A percentile compares a stretch with the other conserved stretches of the same genome.
Conservation (phyloP, 148 eudicot species). For the Amaranthus palmeri region DNA sequence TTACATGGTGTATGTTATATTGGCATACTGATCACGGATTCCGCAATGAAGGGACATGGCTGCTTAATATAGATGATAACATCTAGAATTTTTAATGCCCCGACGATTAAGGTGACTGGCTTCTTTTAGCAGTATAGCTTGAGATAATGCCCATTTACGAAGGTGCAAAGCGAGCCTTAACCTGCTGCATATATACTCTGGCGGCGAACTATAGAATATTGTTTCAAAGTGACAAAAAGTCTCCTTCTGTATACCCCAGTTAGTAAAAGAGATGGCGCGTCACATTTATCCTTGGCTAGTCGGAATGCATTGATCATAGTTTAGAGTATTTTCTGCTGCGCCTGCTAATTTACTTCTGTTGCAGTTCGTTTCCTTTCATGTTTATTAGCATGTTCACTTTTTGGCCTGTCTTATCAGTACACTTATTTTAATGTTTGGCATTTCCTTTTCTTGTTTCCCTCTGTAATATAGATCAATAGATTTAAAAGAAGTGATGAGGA, state of each 20-base stretch:
- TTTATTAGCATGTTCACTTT: not conserved
- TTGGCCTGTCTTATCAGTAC: not conserved
- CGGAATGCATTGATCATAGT: not conserved
- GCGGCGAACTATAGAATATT: not conserved
- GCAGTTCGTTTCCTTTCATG: not conserved
- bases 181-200: not conserved
- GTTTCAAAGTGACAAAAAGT: not conserved
- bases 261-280: not conserved
- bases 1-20: not conserved
- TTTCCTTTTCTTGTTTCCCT: not conserved
- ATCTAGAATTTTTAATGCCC: not conserved
- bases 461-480: slow-evolving; percentile 43
- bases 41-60: slow-evolving; percentile 4
- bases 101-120: too few species aligned
- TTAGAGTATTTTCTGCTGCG: not conserved
- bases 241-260: not conserved
- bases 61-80: not conserved
- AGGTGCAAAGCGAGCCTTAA: not conserved
- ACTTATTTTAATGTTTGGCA: not conserved
- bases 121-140: not conserved
- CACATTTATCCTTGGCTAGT: not conserved
- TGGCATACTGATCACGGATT: not conserved
- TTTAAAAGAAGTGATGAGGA: slow-evolving; percentile 52
- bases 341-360: not conserved
- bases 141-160: not conserved